phyloP scores from a whole-genome alignment of 2,329 filamentous ascomycete species.

The Ambrosiella cleistominuta region DNA sequence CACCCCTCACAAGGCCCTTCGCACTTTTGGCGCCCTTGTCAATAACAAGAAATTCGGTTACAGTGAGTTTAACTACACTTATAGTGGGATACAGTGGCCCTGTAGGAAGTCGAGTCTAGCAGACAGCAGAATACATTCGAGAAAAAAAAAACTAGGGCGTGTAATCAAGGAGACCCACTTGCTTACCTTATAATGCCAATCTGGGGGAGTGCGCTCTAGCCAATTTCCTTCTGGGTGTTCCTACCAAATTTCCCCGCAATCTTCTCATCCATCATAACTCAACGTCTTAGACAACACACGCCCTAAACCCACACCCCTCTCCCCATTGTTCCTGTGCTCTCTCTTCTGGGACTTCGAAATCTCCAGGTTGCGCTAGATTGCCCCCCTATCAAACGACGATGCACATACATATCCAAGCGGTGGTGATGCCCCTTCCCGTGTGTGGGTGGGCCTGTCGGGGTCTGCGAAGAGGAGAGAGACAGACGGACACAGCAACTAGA shows the following conservation, averaged over 20 bases:
- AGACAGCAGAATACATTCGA: background rate
- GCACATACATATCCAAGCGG: background rate
- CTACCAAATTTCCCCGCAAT: slow-evolving; percentile 4
- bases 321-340: background rate
- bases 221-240: background rate
- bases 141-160: background rate
- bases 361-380: background rate
- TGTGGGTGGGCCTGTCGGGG: background rate
- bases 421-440: background rate
- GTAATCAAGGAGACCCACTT: background rate
- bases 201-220: background rate
- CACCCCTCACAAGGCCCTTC: background rate
- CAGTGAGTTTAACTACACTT: background rate
- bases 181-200: background rate
- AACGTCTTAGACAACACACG: background rate
- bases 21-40: background rate
- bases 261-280: background rate
- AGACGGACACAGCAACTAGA: background rate
- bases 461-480: background rate
- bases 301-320: background rate
- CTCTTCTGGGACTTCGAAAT: background rate
- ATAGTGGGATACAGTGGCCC: background rate
- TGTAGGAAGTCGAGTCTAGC: background rate
- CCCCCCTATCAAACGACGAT: background rate
- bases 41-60: background rate